Evolutionary conservation across 1,284 basidiomycete genomes (phyloP).

Genomic region (Apiotrichum domesticum): DNA sequence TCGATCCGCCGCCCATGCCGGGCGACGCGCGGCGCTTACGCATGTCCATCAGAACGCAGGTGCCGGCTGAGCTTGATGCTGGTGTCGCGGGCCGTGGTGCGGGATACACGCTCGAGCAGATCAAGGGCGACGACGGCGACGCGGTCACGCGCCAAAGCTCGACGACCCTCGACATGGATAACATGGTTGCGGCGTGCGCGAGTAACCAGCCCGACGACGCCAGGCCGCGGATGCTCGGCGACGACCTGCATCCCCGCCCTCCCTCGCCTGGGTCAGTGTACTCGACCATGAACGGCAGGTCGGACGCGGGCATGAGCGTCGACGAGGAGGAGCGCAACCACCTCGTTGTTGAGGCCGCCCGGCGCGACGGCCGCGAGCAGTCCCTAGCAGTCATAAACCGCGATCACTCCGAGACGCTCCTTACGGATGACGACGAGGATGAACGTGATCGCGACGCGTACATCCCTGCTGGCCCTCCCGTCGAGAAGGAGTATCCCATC

Average conservation of each 20-base stretch:
- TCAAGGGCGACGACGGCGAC: not conserved
- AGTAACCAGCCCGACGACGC: not conserved
- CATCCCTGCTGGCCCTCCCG: not conserved
- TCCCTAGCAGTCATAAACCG: conserved; percentile 34
- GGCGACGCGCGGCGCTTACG: conserved; percentile 18
- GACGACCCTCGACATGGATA: conserved; percentile 39
- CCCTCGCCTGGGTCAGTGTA: conserved; percentile 8
- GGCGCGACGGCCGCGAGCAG: conserved; percentile 34
- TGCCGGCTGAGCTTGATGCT: not conserved
- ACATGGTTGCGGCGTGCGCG: conserved; percentile 25
- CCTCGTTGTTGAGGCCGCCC: conserved; percentile 22
- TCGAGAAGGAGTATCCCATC: not conserved
- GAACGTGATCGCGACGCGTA: not conserved
- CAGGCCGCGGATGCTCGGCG: conserved; percentile 2
- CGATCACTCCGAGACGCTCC: not conserved
- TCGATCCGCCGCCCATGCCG: conserved; percentile 45
- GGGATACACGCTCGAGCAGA: conserved; percentile 1
- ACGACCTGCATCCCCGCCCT: not conserved
- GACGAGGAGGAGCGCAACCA: conserved; percentile 23
- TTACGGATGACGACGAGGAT: conserved; percentile 9
- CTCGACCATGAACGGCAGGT: conserved; percentile 9
- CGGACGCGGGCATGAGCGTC: conserved; percentile 16
- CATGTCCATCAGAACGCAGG: not conserved
- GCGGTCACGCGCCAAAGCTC: conserved; percentile 25
- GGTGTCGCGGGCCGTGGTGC: not conserved